These are phyloP conservation scores for Mycena venus DNA, from an alignment of 768 basidiomycete species.

Conservation along the genomic window DNA sequence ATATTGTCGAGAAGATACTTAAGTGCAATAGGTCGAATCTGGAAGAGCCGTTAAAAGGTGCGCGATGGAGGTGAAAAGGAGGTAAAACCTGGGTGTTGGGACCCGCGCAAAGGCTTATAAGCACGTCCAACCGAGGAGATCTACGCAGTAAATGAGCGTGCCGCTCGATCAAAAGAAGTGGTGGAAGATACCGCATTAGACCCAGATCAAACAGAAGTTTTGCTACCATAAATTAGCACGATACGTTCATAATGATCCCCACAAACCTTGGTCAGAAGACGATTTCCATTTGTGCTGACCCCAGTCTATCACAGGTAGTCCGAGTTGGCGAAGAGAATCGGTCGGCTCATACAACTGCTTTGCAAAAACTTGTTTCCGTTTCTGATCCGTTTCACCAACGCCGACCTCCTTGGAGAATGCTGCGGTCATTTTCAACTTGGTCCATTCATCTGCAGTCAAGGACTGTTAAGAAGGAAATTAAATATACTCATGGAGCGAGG, in stretches of 20 bases:
- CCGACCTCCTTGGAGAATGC: constrained; percentile 78
- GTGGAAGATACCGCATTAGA: constrained; percentile 56
- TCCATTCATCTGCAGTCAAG: constrained; percentile 58
- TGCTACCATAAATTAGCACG: constrained; percentile 59
- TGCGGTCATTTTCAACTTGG: constrained; percentile 73
- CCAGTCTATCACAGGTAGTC: constrained; percentile 92
- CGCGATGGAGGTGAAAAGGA: neutral
- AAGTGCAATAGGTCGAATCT: constrained; percentile 72
- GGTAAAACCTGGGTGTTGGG: constrained; percentile 53
- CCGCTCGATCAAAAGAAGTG: no score
- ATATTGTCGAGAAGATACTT: constrained; percentile 88
- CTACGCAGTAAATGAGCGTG: neutral
- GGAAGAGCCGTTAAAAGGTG: neutral
- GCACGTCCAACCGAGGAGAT: constrained; percentile 73
- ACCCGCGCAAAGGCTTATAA: constrained; percentile 79
- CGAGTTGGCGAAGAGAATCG: constrained; percentile 77
- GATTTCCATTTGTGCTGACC: constrained; percentile 84
- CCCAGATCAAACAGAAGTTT: constrained; percentile 85
- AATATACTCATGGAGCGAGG: neutral
- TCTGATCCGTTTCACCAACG: constrained; percentile 41
- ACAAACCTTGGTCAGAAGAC: constrained; percentile 87
- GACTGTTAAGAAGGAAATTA: constrained; percentile 24
- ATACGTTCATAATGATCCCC: neutral
- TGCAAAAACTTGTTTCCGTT: constrained; percentile 69
- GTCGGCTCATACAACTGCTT: constrained; percentile 88